A percentile compares a stretch with the other conserved stretches of the same genome.
Conservation (phyloP, 441 rosid species). For the Sinapis alba region DNA sequence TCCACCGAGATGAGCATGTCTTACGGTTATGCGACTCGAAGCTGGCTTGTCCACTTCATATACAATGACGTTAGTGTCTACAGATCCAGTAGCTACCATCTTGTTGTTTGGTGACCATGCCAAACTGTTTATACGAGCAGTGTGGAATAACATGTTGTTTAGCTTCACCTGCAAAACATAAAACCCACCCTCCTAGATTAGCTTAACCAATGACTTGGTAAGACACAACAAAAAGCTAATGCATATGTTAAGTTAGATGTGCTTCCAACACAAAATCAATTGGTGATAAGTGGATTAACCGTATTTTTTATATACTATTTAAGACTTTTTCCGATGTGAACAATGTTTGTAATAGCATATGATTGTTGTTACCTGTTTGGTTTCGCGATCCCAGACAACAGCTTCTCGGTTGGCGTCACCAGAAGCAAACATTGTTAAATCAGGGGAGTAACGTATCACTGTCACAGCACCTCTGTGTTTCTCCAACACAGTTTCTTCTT, state of each 20-base stretch:
- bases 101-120: constrained; percentile 92
- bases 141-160: constrained; percentile 91
- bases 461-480: constrained; percentile 88
- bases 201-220: not conserved
- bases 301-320: not conserved
- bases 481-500: constrained; percentile 77
- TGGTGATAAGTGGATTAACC: not conserved
- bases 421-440: constrained; percentile 87
- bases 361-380: constrained; percentile 62
- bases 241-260: not conserved
- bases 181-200: not conserved
- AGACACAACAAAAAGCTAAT: not conserved
- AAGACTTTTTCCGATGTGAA: not conserved
- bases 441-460: constrained; percentile 85
- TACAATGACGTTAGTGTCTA: constrained; percentile 83
- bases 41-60: constrained; percentile 87
- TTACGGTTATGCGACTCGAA: constrained; percentile 71
- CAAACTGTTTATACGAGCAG: constrained; percentile 89
- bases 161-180: constrained; percentile 42
- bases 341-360: not conserved
- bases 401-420: constrained; percentile 88
- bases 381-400: constrained; percentile 73
- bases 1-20: constrained; percentile 90
- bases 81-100: constrained; percentile 88
- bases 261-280: not conserved